Conservation (phyloP, 75 land plant species). For the Chamaecyparis obtusa region DNA sequence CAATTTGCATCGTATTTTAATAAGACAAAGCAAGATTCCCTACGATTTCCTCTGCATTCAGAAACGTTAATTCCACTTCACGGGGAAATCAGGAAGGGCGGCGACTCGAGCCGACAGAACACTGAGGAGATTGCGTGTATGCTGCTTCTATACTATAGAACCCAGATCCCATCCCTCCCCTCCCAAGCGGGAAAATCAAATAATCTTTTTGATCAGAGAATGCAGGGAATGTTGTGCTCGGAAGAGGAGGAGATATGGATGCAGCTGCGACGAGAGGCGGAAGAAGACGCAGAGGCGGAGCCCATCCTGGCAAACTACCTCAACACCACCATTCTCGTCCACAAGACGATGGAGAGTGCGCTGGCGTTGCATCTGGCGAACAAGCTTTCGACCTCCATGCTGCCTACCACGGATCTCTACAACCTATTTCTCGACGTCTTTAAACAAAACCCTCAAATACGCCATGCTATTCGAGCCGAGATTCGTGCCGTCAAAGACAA, state of each 20-base stretch:
- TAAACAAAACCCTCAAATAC: constrained; percentile 19
- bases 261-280: constrained; percentile 28
- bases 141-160: too few relatives aligned
- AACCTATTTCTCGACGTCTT: constrained; percentile 34
- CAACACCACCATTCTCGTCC: constrained; percentile 43
- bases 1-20: too few relatives aligned
- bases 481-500: constrained; percentile 42
- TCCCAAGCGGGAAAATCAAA: too few relatives aligned
- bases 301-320: constrained; percentile 61
- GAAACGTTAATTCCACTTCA: too few relatives aligned
- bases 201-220: too few relatives aligned
- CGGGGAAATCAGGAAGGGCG: too few relatives aligned
- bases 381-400: constrained; percentile 43
- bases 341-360: constrained; percentile 53
- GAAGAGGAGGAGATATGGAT: constrained; percentile 35
- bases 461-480: constrained; percentile 14
- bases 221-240: too few relatives aligned
- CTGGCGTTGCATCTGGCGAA: constrained; percentile 56
- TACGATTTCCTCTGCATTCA: too few relatives aligned
- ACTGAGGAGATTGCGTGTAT: too few relatives aligned
- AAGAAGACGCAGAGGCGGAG: constrained; percentile 43
- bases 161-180: too few relatives aligned
- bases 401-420: constrained; percentile 38
- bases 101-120: too few relatives aligned
- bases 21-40: too few relatives aligned